phyloP scores from a whole-genome alignment of 495 filamentous ascomycete genomes.

The Copromyces sp. region DNA sequence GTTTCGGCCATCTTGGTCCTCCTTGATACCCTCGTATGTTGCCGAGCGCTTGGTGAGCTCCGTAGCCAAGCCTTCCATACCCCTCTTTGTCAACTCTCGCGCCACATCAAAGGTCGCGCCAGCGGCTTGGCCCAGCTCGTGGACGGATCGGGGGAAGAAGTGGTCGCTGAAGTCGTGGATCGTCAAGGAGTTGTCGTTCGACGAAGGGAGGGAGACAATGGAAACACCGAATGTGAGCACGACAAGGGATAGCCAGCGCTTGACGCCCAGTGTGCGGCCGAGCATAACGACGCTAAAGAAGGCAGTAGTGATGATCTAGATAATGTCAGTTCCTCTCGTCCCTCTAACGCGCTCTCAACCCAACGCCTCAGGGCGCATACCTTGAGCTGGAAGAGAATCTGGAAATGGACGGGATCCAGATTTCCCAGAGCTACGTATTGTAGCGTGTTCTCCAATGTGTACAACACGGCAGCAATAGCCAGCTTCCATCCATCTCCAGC shows the following conservation, averaged over 20 bases:
- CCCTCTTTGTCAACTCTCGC: conserved; percentile 37
- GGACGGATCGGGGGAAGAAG: conserved; percentile 65
- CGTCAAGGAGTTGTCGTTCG: conserved; percentile 34
- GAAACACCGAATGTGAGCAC: conserved; percentile 76
- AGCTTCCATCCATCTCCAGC: conserved; percentile 95
- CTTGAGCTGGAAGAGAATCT: conserved; percentile 87
- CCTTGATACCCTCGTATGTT: conserved; percentile 85
- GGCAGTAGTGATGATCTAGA: conserved; percentile 70
- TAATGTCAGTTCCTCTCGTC: neutral
- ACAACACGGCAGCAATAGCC: conserved; percentile 78
- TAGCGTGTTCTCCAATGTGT: conserved; percentile 81
- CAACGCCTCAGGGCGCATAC: conserved; percentile 8
- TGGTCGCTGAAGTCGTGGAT: conserved; percentile 48
- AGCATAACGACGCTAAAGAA: conserved; percentile 77
- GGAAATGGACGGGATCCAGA: conserved; percentile 82
- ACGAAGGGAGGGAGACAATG: conserved; percentile 71
- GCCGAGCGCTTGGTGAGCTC: conserved; percentile 70
- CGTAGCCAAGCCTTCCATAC: conserved; percentile 30
- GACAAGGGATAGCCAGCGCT: conserved; percentile 70
- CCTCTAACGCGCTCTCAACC: neutral
- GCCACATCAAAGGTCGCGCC: conserved; percentile 36
- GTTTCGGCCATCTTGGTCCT: conserved; percentile 59
- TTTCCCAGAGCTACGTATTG: conserved; percentile 91
- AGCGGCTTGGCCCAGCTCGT: conserved; percentile 43
- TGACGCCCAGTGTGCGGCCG: conserved; percentile 52